These are phyloP conservation scores for Dipodascopsis uninucleata DNA, from an alignment of 805 yeast species.

Conservation along the genomic window DNA sequence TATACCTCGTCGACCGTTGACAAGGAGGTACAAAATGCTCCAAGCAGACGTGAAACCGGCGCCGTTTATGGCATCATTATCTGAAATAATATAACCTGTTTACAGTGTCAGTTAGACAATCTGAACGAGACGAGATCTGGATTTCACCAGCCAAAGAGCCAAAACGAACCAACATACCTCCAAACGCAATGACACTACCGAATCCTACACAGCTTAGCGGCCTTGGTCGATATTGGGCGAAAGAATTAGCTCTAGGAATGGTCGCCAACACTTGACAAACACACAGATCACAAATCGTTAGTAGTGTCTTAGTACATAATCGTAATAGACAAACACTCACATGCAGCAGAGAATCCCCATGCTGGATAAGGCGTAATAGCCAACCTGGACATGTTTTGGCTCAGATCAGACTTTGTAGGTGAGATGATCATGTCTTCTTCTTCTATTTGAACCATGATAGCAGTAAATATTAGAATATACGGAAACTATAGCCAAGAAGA, in stretches of 20 bases:
- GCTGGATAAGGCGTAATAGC: constrained; percentile 28
- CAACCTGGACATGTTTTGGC: constrained; percentile 19
- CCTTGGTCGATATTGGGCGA: constrained; percentile 16
- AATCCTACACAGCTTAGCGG: constrained; percentile 28
- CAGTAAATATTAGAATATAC: not conserved
- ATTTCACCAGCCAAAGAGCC: not conserved
- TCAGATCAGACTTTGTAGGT: constrained; percentile 6
- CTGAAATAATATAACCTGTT: constrained; percentile 53
- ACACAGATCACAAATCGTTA: not conserved
- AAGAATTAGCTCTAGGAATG: constrained; percentile 13
- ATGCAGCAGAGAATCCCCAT: constrained; percentile 21
- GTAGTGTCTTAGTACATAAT: not conserved
- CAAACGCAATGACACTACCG: constrained; percentile 24
- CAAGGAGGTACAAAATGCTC: constrained; percentile 69
- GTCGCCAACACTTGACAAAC: constrained; percentile 23
- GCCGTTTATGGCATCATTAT: constrained; percentile 73
- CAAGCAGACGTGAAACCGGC: constrained; percentile 70
- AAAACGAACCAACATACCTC: constrained; percentile 18
- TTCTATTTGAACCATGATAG: no score
- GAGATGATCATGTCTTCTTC: constrained; percentile 2
- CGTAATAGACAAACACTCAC: constrained; percentile 9
- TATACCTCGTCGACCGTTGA: constrained; percentile 49
- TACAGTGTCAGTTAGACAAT: not conserved
- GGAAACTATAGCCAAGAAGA: not conserved
- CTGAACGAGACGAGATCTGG: not conserved